phyloP scores from a whole-genome alignment of 495 filamentous ascomycete genomes.

The Neurospora sp. region DNA sequence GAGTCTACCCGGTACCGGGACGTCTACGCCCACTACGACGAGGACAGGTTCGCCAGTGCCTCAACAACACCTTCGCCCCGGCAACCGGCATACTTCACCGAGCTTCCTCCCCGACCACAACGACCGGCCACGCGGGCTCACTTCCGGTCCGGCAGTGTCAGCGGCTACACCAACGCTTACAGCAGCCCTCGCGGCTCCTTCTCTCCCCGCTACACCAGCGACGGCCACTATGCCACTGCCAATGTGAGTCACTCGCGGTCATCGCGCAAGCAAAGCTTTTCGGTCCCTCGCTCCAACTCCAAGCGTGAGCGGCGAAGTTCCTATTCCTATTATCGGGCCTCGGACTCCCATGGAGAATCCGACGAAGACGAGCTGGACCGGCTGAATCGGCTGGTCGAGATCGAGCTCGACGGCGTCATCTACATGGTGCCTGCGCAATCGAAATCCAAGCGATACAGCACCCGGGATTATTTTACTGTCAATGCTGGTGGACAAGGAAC shows the following conservation, averaged over 20 bases:
- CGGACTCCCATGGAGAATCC: conserved; percentile 43
- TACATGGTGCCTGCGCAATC: conserved; percentile 37
- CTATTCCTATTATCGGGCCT: conserved; percentile 44
- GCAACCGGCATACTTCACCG: conserved; percentile 31
- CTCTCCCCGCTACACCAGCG: conserved; percentile 43
- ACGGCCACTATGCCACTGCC: conserved; percentile 46
- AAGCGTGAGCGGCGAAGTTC: conserved; percentile 40
- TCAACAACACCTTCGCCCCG: conserved; percentile 42
- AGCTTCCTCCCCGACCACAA: conserved; percentile 26
- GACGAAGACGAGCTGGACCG: conserved; percentile 45
- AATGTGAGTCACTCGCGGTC: conserved; percentile 41
- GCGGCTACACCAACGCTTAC: conserved; percentile 11
- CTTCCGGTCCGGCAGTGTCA: conserved; percentile 32
- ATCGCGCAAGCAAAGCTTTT: conserved; percentile 41
- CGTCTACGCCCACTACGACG: conserved; percentile 28
- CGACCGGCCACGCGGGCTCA: conserved; percentile 38
- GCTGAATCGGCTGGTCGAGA: conserved; percentile 24
- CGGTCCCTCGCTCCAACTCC: conserved; percentile 30
- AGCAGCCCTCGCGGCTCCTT: conserved; percentile 29
- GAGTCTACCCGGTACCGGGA: conserved; percentile 29
- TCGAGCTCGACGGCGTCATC: conserved; percentile 38
- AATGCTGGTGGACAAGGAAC: conserved; percentile 43
- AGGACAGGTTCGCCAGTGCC: conserved; percentile 32
- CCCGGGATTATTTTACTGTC: conserved; percentile 23
- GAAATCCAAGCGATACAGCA: conserved; percentile 26